Conservation (phyloP, 2,329 filamentous ascomycete genomes). For the Pseudofabraea citricarpa region DNA sequence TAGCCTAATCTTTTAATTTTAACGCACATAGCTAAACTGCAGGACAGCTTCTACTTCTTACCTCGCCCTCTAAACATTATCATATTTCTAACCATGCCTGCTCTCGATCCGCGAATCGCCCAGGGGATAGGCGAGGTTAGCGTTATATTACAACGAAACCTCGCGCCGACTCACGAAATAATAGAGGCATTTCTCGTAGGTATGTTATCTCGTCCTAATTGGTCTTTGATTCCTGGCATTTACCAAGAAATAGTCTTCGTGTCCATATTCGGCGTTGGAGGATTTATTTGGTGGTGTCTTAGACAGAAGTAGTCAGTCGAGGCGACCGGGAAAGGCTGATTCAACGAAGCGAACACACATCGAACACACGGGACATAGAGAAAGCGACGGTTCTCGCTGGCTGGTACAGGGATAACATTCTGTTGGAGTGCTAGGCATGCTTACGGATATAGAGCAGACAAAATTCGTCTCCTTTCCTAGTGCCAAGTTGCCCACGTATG, state of each 20-base stretch:
- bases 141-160: slow-evolving; percentile 1
- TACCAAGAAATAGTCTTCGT: slow-evolving; percentile 4
- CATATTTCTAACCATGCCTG: not conserved
- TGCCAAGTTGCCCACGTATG: not conserved
- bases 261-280: slow-evolving; percentile 9
- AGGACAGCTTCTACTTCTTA: not conserved
- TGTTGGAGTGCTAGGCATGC: not conserved
- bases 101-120: slow-evolving; percentile 5
- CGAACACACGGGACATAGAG: not conserved
- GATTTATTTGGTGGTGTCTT: slow-evolving; percentile 4
- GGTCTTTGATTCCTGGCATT: not conserved
- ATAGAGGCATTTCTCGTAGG: slow-evolving; percentile 5
- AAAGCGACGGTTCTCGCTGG: not conserved
- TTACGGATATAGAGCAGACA: not conserved
- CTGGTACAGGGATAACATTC: not conserved
- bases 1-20: not conserved
- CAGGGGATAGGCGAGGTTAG: slow-evolving; percentile 1
- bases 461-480: not conserved
- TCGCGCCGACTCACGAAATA: slow-evolving; percentile 2
- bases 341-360: not conserved
- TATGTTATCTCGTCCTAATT: not conserved
- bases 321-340: not conserved
- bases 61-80: not conserved
- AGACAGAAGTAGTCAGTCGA: slow-evolving; percentile 1
- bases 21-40: not conserved